Percentiles rank a stretch among this genome's conserved stretches.
phyloP scores from a whole-genome alignment of 106 monocot genomes.

The Gastrodia elata region DNA sequence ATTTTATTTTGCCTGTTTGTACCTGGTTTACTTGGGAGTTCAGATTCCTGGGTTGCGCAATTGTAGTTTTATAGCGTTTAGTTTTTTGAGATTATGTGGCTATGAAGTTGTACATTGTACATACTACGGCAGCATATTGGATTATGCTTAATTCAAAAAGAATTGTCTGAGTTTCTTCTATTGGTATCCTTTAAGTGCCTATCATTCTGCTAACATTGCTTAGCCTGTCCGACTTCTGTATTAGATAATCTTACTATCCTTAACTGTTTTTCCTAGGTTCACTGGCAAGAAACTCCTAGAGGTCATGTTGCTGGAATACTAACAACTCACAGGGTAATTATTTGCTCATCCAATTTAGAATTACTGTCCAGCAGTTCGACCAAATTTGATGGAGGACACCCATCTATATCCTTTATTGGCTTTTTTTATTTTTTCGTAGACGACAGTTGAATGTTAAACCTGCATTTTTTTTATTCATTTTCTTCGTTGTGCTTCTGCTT shows the following conservation, averaged over 20 bases:
- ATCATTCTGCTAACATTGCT: not conserved
- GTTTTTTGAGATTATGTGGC: not conserved
- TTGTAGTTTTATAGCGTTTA: not conserved
- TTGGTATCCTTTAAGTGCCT: not conserved
- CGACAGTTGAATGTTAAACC: not conserved
- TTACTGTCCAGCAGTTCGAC: conserved; percentile 68
- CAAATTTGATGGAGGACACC: conserved; percentile 74
- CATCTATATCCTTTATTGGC: conserved; percentile 71
- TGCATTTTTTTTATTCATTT: not conserved
- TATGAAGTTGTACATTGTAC: no score
- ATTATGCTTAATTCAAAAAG: not conserved
- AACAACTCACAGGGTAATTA: conserved; percentile 71
- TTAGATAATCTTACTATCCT: not conserved
- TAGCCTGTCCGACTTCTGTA: not conserved
- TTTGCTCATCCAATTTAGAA: conserved; percentile 84
- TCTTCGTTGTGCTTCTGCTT: conserved; percentile 24
- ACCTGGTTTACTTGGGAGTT: conserved; percentile 1
- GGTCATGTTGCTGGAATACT: conserved; percentile 94
- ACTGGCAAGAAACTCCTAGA: conserved; percentile 89
- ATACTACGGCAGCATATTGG: not conserved
- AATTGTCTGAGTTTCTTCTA: not conserved
- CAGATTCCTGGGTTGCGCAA: not conserved
- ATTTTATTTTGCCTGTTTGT: not conserved
- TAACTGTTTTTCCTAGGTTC: conserved; percentile 43
- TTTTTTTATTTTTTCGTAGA: not conserved